Evolutionary conservation across 805 yeast species (phyloP).

Genomic region (Hermanozyma aechmeae): DNA sequence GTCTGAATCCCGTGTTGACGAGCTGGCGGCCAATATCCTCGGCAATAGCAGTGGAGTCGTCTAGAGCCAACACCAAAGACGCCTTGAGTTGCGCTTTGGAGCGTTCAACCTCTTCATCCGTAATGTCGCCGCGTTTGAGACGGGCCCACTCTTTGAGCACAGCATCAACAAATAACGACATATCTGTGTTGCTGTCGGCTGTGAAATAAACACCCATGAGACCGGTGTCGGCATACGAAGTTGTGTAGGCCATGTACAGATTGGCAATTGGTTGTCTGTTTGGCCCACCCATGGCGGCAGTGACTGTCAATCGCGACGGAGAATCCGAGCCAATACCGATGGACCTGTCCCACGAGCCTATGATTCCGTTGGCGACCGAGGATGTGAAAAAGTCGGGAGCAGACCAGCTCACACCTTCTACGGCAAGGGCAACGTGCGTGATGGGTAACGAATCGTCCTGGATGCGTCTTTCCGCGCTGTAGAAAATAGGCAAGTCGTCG

Average conservation of each 20-base stretch:
- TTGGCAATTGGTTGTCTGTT: conserved; percentile 68
- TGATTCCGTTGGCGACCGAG: conserved; percentile 89
- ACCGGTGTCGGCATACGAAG: conserved; percentile 96
- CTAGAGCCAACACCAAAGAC: conserved; percentile 76
- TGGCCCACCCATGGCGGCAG: conserved; percentile 49
- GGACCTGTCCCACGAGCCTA: conserved; percentile 97
- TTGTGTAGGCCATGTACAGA: conserved; percentile 92
- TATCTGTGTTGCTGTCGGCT: conserved; percentile 62
- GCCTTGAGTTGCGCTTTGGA: conserved; percentile 95
- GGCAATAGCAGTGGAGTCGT: conserved; percentile 92
- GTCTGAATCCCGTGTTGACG: conserved; percentile 81
- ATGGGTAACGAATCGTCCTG: conserved; percentile 77
- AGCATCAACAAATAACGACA: conserved; percentile 62
- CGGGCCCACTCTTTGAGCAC: conserved; percentile 84
- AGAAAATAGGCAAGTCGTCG: conserved; percentile 67
- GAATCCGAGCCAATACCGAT: conserved; percentile 75
- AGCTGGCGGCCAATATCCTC: conserved; percentile 97
- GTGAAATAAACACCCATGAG: conserved; percentile 94
- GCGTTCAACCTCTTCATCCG: conserved; percentile 82
- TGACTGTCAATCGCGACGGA: conserved; percentile 76
- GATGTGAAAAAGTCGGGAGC: conserved; percentile 94
- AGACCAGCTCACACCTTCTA: conserved; percentile 98
- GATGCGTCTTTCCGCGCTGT: conserved; percentile 79
- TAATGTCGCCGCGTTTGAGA: conserved; percentile 64
- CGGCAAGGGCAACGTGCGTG: conserved; percentile 86